A percentile compares a stretch with the other conserved stretches of the same genome.
Evolutionary conservation across 352 stramenopile genomes (phyloP).

Genomic region (Pythium dissotocum): DNA sequence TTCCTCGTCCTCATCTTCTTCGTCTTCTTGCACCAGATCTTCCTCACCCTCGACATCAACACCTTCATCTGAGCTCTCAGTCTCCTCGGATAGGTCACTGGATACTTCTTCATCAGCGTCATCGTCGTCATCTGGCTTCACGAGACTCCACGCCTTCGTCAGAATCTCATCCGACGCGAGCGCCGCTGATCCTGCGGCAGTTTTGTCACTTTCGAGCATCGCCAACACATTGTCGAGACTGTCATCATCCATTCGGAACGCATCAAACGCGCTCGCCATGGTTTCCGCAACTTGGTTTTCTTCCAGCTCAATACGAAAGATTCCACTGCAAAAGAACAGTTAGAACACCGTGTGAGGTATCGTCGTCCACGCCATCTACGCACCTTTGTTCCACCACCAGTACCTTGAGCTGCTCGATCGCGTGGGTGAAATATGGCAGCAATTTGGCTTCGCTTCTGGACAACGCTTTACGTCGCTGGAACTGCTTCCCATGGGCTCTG

Average conservation of each 20-base stretch:
- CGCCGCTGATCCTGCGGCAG: neutral
- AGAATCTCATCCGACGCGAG: neutral
- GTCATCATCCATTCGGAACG: conserved; percentile 12
- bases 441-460: conserved; percentile 59
- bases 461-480: conserved; percentile 50
- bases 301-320: conserved; percentile 17
- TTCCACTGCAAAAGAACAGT: conserved; percentile 4
- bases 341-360: neutral
- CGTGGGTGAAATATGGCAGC: conserved; percentile 66
- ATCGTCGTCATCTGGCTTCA: neutral
- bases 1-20: neutral
- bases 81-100: neutral
- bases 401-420: conserved; percentile 54
- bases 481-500: conserved; percentile 58
- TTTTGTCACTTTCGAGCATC: conserved; percentile 4
- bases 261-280: neutral
- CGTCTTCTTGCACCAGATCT: neutral
- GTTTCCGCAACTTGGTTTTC: neutral
- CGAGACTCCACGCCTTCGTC: neutral
- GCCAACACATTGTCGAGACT: conserved; percentile 10
- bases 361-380: neutral
- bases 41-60: neutral
- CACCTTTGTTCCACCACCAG: conserved; percentile 23
- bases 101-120: neutral
- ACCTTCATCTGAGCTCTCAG: neutral